Conservation (phyloP, 2,329 filamentous ascomycete species). For the Colletotrichum cuscutae region DNA sequence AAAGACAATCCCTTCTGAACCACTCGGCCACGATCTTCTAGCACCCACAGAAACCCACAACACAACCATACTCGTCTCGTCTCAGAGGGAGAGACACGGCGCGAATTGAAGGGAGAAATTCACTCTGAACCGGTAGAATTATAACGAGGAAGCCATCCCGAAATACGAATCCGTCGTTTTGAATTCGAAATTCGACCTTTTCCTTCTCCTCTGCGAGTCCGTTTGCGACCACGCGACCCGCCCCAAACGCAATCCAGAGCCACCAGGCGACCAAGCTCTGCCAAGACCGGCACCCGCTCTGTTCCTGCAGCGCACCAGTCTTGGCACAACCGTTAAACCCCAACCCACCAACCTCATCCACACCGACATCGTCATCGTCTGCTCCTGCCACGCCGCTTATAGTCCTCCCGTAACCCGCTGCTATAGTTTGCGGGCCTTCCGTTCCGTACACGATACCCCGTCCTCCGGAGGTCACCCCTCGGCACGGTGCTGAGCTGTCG, state of each 20-base stretch:
- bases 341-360: neutral
- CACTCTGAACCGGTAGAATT: neutral
- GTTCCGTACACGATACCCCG: neutral
- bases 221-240: constrained; percentile 7
- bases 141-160: constrained; percentile 3
- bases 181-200: neutral
- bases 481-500: constrained; percentile 2
- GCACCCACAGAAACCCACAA: neutral
- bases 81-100: neutral
- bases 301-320: constrained; percentile 30
- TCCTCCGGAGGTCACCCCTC: neutral
- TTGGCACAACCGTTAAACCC: constrained; percentile 24
- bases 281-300: constrained; percentile 31
- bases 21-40: neutral
- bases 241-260: neutral
- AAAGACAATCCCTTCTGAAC: neutral
- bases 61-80: neutral
- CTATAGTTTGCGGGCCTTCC: neutral
- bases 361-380: neutral
- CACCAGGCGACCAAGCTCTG: constrained; percentile 26
- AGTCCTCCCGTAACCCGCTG: neutral
- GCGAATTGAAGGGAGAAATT: neutral
- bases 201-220: neutral
- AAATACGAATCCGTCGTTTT: neutral
- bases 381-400: neutral